These are phyloP conservation scores for Acanthamoeba royreba DNA, from an alignment of 208 protist species.

Conservation along the genomic window DNA sequence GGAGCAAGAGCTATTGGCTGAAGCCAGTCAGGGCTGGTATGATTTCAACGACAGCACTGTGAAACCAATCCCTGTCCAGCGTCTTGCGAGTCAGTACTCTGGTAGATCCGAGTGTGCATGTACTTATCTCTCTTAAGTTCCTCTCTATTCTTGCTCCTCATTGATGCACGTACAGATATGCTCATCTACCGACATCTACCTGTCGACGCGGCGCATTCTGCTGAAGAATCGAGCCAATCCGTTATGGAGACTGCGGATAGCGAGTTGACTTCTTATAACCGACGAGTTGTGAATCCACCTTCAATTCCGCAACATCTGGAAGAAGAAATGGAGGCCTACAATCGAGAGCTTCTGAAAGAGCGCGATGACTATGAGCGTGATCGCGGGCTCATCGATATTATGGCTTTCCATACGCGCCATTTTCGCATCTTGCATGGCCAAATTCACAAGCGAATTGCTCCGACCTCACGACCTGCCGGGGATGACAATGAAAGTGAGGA, in stretches of 20 bases:
- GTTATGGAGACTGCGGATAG: background rate
- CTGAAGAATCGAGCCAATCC: background rate
- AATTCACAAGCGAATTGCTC: background rate
- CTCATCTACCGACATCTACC: slow-evolving; percentile 13
- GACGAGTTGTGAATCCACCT: background rate
- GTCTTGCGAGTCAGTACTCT: slow-evolving; percentile 28
- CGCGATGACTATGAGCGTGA: background rate
- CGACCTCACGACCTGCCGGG: background rate
- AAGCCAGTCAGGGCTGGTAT: background rate
- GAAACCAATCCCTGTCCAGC: background rate
- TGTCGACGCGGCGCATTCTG: background rate
- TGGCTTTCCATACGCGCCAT: background rate
- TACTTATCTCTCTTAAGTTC: background rate
- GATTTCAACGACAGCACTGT: slow-evolving; percentile 51
- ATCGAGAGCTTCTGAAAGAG: background rate
- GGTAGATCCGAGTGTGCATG: slow-evolving; percentile 45
- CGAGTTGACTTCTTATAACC: background rate
- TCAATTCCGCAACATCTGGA: background rate
- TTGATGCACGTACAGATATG: slow-evolving; percentile 32
- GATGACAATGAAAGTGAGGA: background rate
- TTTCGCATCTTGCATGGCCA: background rate
- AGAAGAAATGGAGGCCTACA: background rate
- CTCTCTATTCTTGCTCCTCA: background rate
- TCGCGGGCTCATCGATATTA: background rate
- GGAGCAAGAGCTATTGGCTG: background rate